Evolutionary conservation across 1,139 yeast genomes (phyloP).

Genomic region (Geotrichum candidum): DNA sequence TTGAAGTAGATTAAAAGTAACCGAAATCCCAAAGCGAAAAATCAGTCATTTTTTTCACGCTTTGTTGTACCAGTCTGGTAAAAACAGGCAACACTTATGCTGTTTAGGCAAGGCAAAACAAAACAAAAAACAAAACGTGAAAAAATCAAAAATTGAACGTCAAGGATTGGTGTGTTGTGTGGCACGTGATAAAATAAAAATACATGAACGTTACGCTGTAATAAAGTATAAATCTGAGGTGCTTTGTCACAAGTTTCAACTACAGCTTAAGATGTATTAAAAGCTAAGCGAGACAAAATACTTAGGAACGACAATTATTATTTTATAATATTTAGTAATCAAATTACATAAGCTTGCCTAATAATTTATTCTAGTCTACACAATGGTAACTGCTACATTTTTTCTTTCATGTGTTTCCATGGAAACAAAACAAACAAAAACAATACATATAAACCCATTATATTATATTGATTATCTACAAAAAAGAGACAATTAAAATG

Average conservation of each 20-base stretch:
- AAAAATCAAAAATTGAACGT: background rate
- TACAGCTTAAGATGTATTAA: no score
- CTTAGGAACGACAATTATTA: no score
- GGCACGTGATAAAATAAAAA: background rate
- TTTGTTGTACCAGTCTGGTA: background rate
- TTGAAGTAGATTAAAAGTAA: background rate
- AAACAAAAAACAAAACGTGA: background rate
- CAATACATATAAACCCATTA: no score
- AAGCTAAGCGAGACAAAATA: no score
- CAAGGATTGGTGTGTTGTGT: background rate
- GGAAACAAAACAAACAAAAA: background rate
- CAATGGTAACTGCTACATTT: background rate
- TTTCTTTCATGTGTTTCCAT: background rate
- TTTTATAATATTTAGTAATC: no score
- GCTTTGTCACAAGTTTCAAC: no score
- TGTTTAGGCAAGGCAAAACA: background rate
- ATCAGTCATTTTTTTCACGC: background rate
- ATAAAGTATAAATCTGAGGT: no score
- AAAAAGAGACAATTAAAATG: no score
- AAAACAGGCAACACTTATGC: background rate
- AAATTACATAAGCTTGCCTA: background rate
- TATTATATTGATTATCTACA: no score
- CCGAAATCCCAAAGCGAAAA: background rate
- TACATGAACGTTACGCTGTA: no score
- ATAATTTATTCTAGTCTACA: background rate